A percentile compares a stretch with the other conserved stretches of the same genome.
These are phyloP conservation scores for Trebouxia sp. DNA, from an alignment of 139 green algal species.

Conservation along the genomic window DNA sequence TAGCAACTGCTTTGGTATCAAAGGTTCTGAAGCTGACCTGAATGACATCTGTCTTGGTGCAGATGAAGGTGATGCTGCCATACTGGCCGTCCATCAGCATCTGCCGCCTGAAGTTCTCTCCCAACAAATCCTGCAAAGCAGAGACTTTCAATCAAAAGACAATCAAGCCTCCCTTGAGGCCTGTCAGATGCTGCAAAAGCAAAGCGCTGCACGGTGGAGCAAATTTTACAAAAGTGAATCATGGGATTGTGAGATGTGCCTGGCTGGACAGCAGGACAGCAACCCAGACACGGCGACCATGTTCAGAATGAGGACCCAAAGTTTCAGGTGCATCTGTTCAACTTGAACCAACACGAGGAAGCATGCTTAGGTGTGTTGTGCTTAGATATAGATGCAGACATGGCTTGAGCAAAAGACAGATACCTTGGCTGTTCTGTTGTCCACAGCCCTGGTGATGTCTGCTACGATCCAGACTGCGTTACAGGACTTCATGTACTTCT, in stretches of 20 bases:
- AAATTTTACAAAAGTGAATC: too few species aligned
- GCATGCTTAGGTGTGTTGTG: neutral
- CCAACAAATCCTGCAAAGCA: slow-evolving; percentile 35
- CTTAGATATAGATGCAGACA: too few species aligned
- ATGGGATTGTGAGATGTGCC: too few species aligned
- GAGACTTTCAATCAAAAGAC: too few species aligned
- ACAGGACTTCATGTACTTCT: slow-evolving; percentile 40
- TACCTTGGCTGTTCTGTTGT: slow-evolving; percentile 49
- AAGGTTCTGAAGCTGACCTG: neutral
- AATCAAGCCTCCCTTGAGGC: too few species aligned
- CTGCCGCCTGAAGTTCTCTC: slow-evolving; percentile 33
- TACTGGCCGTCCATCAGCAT: slow-evolving; percentile 45
- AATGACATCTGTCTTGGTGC: slow-evolving; percentile 37
- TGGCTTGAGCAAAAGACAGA: neutral
- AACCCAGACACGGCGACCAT: too few species aligned
- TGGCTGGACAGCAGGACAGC: too few species aligned
- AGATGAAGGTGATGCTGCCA: slow-evolving; percentile 33
- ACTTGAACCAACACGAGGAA: neutral
- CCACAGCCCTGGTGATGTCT: slow-evolving; percentile 42
- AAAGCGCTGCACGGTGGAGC: too few species aligned
- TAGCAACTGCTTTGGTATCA: too few species aligned
- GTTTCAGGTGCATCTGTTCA: too few species aligned
- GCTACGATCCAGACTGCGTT: slow-evolving; percentile 47
- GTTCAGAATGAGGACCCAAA: too few species aligned
- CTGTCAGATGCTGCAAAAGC: too few species aligned